Evolutionary conservation across 192 early-diverging fungal genomes (phyloP).

Genomic region (Coemansia sp.): DNA sequence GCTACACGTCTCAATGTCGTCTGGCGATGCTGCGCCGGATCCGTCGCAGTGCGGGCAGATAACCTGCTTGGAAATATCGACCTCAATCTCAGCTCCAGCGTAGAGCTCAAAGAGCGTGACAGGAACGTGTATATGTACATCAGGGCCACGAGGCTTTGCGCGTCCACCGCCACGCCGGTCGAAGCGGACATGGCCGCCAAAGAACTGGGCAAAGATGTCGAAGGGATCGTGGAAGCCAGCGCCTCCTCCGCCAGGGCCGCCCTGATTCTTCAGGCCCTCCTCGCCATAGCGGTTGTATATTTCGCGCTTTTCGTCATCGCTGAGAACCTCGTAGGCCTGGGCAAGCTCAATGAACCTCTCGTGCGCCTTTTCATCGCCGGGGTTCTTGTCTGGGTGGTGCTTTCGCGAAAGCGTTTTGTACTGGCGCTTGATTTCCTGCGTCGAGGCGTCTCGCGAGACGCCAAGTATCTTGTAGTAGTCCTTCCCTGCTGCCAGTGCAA

Average conservation of each 20-base stretch:
- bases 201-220: conserved; percentile 95
- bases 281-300: conserved; percentile 95
- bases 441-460: conserved; percentile 73
- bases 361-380: conserved; percentile 79
- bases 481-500: conserved; percentile 30
- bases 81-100: conserved; percentile 76
- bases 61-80: conserved; percentile 93
- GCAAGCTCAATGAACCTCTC: conserved; percentile 87
- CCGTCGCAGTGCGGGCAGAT: conserved; percentile 93
- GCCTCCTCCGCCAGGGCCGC: conserved; percentile 53
- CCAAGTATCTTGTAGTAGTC: conserved; percentile 92
- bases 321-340: conserved; percentile 91
- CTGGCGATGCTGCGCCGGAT: conserved; percentile 78
- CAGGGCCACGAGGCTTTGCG: conserved; percentile 82
- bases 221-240: conserved; percentile 88
- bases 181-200: conserved; percentile 67
- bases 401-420: conserved; percentile 89
- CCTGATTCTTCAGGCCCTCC: conserved; percentile 85
- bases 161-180: conserved; percentile 54
- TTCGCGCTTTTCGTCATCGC: conserved; percentile 85
- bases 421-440: conserved; percentile 89
- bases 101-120: conserved; percentile 94
- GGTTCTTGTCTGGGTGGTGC: conserved; percentile 88
- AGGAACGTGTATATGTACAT: conserved; percentile 71
- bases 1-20: conserved; percentile 83